Conservation (phyloP, 164 flowering plant species). For the Paratinospora sagittata region DNA sequence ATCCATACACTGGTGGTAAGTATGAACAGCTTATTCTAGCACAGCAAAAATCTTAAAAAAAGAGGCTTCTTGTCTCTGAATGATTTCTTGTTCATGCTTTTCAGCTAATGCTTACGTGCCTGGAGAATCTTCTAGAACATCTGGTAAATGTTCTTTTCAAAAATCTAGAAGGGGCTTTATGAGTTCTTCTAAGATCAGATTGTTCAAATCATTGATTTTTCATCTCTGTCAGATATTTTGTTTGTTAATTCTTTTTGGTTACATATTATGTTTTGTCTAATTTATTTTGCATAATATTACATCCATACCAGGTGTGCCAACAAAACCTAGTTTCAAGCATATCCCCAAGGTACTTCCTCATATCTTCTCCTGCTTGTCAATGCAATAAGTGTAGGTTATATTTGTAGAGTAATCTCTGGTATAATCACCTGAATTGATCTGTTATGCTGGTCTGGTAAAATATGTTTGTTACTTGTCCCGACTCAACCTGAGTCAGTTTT, state of each 20-base stretch:
- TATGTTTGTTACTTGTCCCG: neutral
- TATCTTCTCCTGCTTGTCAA: neutral
- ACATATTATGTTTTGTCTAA: neutral
- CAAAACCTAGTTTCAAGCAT: constrained; percentile 75
- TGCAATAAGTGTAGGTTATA: neutral
- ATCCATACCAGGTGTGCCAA: constrained; percentile 31
- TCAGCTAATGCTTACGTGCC: constrained; percentile 94
- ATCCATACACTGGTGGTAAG: constrained; percentile 95
- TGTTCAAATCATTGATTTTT: neutral
- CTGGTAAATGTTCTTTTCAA: constrained; percentile 37
- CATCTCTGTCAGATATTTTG: neutral
- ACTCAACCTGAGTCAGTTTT: neutral
- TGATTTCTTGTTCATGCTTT: constrained; percentile 11
- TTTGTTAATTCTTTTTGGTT: neutral
- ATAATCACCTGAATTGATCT: neutral
- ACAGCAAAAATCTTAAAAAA: neutral
- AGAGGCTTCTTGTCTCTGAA: neutral
- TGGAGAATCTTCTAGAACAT: constrained; percentile 49
- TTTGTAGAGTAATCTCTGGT: neutral
- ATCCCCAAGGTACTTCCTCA: constrained; percentile 69
- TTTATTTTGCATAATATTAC: neutral
- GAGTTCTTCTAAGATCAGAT: neutral
- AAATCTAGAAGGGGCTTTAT: neutral
- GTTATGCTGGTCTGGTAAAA: neutral
- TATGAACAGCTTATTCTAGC: neutral